Conservation (phyloP, 164 flowering plant species). For the Echeveria elegans region DNA sequence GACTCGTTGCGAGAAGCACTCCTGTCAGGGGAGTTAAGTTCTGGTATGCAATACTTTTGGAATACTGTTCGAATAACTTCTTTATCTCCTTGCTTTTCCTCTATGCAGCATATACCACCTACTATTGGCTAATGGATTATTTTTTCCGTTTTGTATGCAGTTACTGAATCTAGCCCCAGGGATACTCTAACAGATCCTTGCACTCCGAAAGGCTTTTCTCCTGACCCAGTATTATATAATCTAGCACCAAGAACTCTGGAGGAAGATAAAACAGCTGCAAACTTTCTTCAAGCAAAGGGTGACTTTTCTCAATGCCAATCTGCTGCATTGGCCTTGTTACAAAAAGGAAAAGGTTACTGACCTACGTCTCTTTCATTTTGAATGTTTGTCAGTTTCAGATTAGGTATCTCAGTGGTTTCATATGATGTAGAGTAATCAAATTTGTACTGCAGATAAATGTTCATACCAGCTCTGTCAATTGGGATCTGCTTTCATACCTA, state of each 20-base stretch:
- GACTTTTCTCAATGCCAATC: slow-evolving; percentile 90
- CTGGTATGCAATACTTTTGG: slow-evolving; percentile 21
- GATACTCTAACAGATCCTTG: slow-evolving; percentile 53
- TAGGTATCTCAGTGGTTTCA: no score
- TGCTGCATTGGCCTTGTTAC: slow-evolving; percentile 64
- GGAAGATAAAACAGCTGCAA: slow-evolving; percentile 19
- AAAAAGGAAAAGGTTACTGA: slow-evolving; percentile 65
- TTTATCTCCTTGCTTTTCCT: no score
- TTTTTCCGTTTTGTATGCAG: slow-evolving; percentile 45
- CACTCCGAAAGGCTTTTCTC: slow-evolving; percentile 68
- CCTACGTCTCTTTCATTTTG: neutral
- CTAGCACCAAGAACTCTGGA: slow-evolving; percentile 30
- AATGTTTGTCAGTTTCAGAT: slow-evolving; percentile 16
- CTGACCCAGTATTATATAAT: slow-evolving; percentile 19
- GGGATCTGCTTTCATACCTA: slow-evolving; percentile 67
- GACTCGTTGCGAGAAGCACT: slow-evolving; percentile 53
- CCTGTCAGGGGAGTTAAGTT: slow-evolving; percentile 24
- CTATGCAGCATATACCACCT: no score
- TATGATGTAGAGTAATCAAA: neutral
- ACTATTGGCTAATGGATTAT: no score
- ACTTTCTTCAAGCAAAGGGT: slow-evolving; percentile 51
- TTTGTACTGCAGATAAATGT: slow-evolving; percentile 53
- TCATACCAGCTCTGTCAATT: slow-evolving; percentile 43
- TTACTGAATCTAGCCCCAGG: no score
- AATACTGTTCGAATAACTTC: no score